Conservation (phyloP, 495 filamentous ascomycete species). For the Pyrenopolyporus hunteri region DNA sequence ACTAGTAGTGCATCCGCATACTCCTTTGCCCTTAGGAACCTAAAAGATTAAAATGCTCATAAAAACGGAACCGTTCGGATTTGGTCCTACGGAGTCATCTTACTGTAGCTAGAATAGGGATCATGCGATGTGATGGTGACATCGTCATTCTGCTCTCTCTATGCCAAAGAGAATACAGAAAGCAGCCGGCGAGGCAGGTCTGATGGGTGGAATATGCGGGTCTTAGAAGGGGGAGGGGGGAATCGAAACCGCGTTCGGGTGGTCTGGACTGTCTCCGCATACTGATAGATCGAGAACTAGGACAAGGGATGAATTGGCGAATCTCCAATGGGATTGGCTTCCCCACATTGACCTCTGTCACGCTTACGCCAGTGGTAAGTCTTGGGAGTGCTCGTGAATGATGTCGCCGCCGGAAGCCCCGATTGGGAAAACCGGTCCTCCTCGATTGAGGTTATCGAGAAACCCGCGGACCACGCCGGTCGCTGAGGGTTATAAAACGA, state of each 20-base stretch:
- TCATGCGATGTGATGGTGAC: conserved; percentile 21
- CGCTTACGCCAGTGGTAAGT: conserved; percentile 18
- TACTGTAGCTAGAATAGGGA: conserved; percentile 2
- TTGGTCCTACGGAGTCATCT: conserved; percentile 11
- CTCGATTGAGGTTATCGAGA: conserved; percentile 14
- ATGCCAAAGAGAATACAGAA: conserved; percentile 19
- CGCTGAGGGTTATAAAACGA: conserved; percentile 20
- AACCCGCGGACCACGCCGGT: neutral
- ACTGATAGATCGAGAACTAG: conserved; percentile 20
- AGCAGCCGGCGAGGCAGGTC: conserved; percentile 17
- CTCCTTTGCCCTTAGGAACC: neutral
- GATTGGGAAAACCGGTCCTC: conserved; percentile 24
- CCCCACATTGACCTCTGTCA: conserved; percentile 32
- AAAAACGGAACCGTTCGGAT: conserved; percentile 16
- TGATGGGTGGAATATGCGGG: conserved; percentile 28
- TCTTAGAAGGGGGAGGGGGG: conserved; percentile 10
- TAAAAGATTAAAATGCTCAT: conserved; percentile 10
- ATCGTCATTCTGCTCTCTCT: conserved; percentile 18
- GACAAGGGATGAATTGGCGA: conserved; percentile 19
- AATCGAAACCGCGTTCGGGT: conserved; percentile 17
- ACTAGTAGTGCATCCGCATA: neutral
- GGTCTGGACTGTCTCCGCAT: conserved; percentile 30
- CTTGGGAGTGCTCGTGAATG: conserved; percentile 2
- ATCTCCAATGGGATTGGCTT: conserved; percentile 23
- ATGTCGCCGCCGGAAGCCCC: conserved; percentile 35